These are phyloP conservation scores for Penicillium verhagenii DNA, from an alignment of 495 filamentous ascomycete species.

Conservation along the genomic window DNA sequence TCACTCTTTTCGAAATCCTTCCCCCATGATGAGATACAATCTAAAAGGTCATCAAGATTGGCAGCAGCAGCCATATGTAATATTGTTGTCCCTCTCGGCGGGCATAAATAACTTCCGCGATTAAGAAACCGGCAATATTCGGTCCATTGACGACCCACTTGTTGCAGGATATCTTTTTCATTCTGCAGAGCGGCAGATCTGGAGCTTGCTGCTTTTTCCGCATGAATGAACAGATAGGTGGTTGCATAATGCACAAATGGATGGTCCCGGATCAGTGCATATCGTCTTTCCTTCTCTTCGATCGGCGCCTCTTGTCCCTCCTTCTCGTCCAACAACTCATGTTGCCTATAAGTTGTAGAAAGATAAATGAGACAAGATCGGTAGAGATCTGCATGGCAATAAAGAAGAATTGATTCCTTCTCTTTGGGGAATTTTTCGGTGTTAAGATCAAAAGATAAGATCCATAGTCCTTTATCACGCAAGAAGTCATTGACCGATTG, in stretches of 20 bases:
- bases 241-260: slow-evolving; percentile 7
- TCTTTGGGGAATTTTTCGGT: neutral
- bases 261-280: neutral
- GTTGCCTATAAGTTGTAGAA: neutral
- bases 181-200: neutral
- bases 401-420: neutral
- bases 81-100: neutral
- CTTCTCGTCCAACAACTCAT: no score
- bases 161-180: neutral
- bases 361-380: slow-evolving; percentile 12
- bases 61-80: slow-evolving; percentile 6
- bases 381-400: slow-evolving; percentile 5
- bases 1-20: neutral
- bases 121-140: neutral
- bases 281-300: no score
- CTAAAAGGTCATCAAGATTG: slow-evolving; percentile 1
- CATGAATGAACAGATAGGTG: neutral
- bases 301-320: no score
- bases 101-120: neutral
- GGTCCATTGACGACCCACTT: neutral
- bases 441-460: slow-evolving; percentile 17
- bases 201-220: neutral
- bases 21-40: neutral
- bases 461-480: slow-evolving; percentile 10
- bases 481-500: slow-evolving; percentile 20